Percentiles rank a stretch among this genome's conserved stretches.
These are phyloP conservation scores for Cladosporium oxysporum DNA, from an alignment of 2,329 filamentous ascomycete genomes.

Conservation along the genomic window DNA sequence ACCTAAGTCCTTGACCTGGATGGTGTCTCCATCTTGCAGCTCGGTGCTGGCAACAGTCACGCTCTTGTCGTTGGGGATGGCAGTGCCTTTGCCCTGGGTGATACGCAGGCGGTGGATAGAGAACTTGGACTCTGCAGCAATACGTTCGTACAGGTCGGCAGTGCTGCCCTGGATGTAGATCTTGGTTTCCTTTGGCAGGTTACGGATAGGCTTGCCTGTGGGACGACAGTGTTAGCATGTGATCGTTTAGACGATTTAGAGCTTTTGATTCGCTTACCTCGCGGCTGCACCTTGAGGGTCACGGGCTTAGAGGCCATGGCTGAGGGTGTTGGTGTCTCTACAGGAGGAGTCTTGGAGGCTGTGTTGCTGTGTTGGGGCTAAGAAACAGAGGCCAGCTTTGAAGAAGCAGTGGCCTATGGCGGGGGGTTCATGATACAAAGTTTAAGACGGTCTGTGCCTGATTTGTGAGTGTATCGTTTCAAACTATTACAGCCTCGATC, in stretches of 20 bases:
- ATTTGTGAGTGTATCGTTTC: neutral
- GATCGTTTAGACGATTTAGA: neutral
- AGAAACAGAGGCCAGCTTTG: conserved; percentile 8
- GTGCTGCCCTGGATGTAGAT: conserved; percentile 54
- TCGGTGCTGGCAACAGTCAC: conserved; percentile 57
- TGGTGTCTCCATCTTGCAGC: conserved; percentile 58
- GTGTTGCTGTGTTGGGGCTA: conserved; percentile 5
- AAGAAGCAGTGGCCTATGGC: neutral
- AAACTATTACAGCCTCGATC: neutral
- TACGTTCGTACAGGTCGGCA: conserved; percentile 58
- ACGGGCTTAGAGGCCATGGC: conserved; percentile 47
- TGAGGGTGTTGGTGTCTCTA: conserved; percentile 1
- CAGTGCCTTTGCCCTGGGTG: conserved; percentile 63
- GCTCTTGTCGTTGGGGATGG: conserved; percentile 57
- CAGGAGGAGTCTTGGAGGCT: neutral
- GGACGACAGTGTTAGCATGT: conserved; percentile 7
- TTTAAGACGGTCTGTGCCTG: neutral
- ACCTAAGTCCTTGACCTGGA: conserved; percentile 95
- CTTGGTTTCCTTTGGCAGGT: conserved; percentile 58
- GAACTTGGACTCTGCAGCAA: conserved; percentile 57
- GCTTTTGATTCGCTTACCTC: conserved; percentile 39
- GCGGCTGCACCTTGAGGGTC: conserved; percentile 47
- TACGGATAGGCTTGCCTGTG: conserved; percentile 62
- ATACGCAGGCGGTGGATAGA: conserved; percentile 63
- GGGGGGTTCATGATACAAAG: neutral